Evolutionary conservation across 2,329 filamentous ascomycete genomes (phyloP), one percentile per base, ranked within the genome.

Genomic region (Calonectria honghensis): DNA sequence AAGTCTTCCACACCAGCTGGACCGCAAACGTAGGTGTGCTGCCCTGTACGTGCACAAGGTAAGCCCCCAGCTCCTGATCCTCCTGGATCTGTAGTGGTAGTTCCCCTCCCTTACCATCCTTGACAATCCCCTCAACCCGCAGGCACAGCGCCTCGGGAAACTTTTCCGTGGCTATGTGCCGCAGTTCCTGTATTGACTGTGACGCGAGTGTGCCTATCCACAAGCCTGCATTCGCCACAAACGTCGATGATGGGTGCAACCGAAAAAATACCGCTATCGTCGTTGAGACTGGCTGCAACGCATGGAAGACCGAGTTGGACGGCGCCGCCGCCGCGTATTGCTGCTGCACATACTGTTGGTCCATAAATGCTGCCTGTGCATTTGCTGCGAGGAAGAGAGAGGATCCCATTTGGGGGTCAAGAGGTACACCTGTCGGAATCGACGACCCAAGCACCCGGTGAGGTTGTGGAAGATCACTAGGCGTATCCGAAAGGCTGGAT

Each of bases 1-100:
- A 39, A 54, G 79, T 69, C 76, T 80, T 80, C 82, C 82, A 84
- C 16, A 85, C 80, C 57, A 86, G 79, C 75, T 86, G 85, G 18
- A 89, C 85, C 57, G 81, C 83, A 77, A 89, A 89, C 11, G 85
- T 87, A 9, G 87, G 86, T 41, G 87, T 83, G 29, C 78, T 80
- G 16, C 81, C 88, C 76, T 90, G 86, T 32, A 93, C 87, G 81
- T 94, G 93, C 61, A 89, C 88, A 77, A 97, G 84, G 84, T 96
- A 96, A 0, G 93, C 93, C 73, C 90, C 89, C 75, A 97, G 83
- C 85, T 96, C 94, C 75, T 92, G 90, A 79, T 96, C 93, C 51
- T 92, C 89, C 70, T 93, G 92, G 78, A 96, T 93, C 70, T 89
- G 85, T 79, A 94, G 90, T 20, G 87, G 87, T 57, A 94, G 87